Percentiles rank a stretch among this genome's conserved stretches.
These are phyloP conservation scores for Suillus fuscotomentosus DNA, from an alignment of 768 basidiomycete genomes.

Conservation along the genomic window DNA sequence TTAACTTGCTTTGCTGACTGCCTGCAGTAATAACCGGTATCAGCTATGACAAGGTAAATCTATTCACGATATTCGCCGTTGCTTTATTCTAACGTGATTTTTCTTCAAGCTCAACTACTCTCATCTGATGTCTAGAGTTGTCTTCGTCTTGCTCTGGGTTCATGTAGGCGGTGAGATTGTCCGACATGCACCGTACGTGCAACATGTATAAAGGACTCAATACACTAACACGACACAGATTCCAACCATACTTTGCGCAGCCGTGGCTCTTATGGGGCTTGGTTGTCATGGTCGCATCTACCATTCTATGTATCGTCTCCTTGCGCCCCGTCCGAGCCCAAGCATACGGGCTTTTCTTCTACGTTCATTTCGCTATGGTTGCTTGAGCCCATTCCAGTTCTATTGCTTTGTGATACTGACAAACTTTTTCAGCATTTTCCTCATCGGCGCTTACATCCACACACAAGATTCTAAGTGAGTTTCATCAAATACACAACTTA, in stretches of 20 bases:
- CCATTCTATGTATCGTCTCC: conserved; percentile 41
- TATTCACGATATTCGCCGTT: conserved; percentile 6
- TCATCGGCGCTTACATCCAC: conserved; percentile 33
- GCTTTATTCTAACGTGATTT: background rate
- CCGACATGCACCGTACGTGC: background rate
- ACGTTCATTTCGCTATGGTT: conserved; percentile 42
- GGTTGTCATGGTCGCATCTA: conserved; percentile 35
- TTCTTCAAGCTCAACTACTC: conserved; percentile 28
- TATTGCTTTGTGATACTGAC: background rate
- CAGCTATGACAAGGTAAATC: conserved; percentile 44
- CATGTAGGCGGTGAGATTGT: conserved; percentile 43
- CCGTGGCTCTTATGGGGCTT: conserved; percentile 28
- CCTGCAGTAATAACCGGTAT: conserved; percentile 49
- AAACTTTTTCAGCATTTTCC: conserved; percentile 22
- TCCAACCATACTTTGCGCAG: conserved; percentile 8
- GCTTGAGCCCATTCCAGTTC: conserved; percentile 23
- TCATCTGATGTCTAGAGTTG: conserved; percentile 44
- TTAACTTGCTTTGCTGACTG: background rate
- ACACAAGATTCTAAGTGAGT: conserved; percentile 13
- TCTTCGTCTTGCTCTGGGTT: conserved; percentile 45
- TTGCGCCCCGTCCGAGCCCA: conserved; percentile 45
- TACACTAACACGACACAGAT: background rate
- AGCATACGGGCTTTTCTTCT: conserved; percentile 48
- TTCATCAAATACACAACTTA: background rate
- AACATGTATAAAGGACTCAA: background rate